These are phyloP conservation scores for Fomitopsis betulina DNA, from an alignment of 1,284 basidiomycete species.

Conservation along the genomic window DNA sequence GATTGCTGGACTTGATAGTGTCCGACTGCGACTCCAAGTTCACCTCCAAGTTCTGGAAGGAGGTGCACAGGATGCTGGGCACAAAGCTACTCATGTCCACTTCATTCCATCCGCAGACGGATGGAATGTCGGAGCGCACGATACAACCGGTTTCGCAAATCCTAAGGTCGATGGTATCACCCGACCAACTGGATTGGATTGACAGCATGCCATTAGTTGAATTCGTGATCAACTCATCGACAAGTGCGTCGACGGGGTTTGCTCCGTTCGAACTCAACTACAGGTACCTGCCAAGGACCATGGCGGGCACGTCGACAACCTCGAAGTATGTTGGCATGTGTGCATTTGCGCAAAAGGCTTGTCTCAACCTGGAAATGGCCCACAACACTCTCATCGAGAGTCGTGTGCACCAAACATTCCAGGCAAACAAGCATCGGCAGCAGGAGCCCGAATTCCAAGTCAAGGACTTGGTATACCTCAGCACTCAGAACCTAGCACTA, in stretches of 20 bases:
- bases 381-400: conserved; percentile 25
- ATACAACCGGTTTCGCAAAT: conserved; percentile 13
- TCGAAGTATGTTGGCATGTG: conserved; percentile 15
- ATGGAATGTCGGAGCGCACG: conserved; percentile 13
- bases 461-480: conserved; percentile 28
- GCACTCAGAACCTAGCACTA: conserved; percentile 29
- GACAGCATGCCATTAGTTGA: not conserved
- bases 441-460: conserved; percentile 10
- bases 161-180: conserved; percentile 10
- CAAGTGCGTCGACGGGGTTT: not conserved
- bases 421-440: conserved; percentile 22
- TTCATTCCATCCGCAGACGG: conserved; percentile 16
- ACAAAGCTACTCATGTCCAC: conserved; percentile 14
- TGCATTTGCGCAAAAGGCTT: conserved; percentile 16
- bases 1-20: conserved; percentile 23
- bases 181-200: conserved; percentile 5
- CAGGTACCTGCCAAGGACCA: conserved; percentile 26
- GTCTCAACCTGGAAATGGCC: conserved; percentile 13
- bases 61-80: conserved; percentile 8
- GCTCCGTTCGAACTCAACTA: conserved; percentile 12
- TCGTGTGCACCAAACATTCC: conserved; percentile 17
- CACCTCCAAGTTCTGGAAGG: not conserved
- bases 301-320: conserved; percentile 10
- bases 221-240: conserved; percentile 25
- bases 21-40: not conserved